Conservation (phyloP, 169 alveolate genomes). For the Fabrea salina region DNA sequence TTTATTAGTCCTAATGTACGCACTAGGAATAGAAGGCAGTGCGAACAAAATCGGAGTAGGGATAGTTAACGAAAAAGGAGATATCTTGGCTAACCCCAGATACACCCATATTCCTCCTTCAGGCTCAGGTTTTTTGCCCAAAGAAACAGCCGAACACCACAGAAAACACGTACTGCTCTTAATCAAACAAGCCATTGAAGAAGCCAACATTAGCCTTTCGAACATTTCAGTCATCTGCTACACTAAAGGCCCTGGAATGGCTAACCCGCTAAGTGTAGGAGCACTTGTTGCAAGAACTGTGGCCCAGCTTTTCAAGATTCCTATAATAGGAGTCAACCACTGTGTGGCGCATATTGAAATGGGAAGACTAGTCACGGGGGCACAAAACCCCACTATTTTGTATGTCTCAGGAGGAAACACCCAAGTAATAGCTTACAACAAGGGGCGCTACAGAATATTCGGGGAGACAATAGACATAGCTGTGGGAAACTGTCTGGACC, state of each 20-base stretch:
- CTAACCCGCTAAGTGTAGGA: slow-evolving; percentile 96
- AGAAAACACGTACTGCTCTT: slow-evolving; percentile 86
- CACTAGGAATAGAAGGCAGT: slow-evolving; percentile 97
- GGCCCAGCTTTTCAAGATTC: slow-evolving; percentile 89
- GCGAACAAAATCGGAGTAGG: slow-evolving; percentile 99
- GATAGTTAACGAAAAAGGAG: slow-evolving; percentile 90
- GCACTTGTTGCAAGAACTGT: slow-evolving; percentile 95
- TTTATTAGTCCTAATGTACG: no score
- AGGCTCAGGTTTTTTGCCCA: slow-evolving; percentile 98
- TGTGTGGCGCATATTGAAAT: slow-evolving; percentile 99
- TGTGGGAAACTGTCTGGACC: slow-evolving; percentile 97
- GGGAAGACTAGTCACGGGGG: slow-evolving; percentile 96
- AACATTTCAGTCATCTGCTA: slow-evolving; percentile 89
- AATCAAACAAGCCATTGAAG: slow-evolving; percentile 85
- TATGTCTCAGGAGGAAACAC: slow-evolving; percentile 99
- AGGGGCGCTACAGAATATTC: slow-evolving; percentile 90
- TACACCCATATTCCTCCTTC: slow-evolving; percentile 97
- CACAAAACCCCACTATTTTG: slow-evolving; percentile 92
- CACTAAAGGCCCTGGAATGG: slow-evolving; percentile 99
- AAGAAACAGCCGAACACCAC: slow-evolving; percentile 97
- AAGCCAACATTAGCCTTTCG: slow-evolving; percentile 81
- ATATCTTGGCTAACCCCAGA: slow-evolving; percentile 93
- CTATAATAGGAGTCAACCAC: slow-evolving; percentile 97
- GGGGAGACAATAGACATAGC: slow-evolving; percentile 99
- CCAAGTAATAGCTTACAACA: slow-evolving; percentile 84